Base-by-base conservation (phyloP, 192 early-diverging fungal genomes). In the Funneliformis geosporum region DNA sequence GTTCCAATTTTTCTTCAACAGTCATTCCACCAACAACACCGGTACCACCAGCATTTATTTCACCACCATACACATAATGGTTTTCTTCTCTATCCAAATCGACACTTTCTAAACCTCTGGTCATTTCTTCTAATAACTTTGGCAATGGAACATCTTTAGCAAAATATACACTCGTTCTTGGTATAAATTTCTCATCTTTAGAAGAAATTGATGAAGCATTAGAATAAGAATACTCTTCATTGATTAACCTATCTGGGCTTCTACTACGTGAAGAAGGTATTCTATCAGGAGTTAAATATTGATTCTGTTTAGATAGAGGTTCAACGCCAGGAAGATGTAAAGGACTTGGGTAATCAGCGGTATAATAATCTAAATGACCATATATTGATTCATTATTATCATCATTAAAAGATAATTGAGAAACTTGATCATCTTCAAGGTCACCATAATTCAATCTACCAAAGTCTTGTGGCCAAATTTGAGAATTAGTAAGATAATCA, bases 1-100 rank as follows among this genome's bases (percentile, higher is more conserved):
- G 76, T 21, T 78, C 76, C 43, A 78, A 40, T 50, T 68, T 66
- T 38, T 78, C 76, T 65, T 78, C 76, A 8, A 78, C 76, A 38
- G 64, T 78, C 66, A 68, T 78, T 18, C 43, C 75, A 38, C 33
- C 40, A 76, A 76, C 75, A 46, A 42, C 43, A 44, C 38, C 61
- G 23, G 27, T 68, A 43, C 76, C 76, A 8, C 16, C 64, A 1
- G 25, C 44, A 27, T 23, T 27, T 8, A 68, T n/a, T 28, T 50
- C 76, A 27, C 75, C 60, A 16, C 39, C 75, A 65, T 76, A 76
- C 5, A 21, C 50, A 46, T 76, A 76, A 42, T 60, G 16, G 46
- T 28, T 38, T 28, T 59, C 40, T 16, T 47, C 64, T 18, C 42
- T 21, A 33, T 62, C 62, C 47, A 66, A 50, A 25, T 50, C 44